These are phyloP conservation scores for Solanum clarkiae DNA, from an alignment of 257 asterid genomes.

Conservation along the genomic window DNA sequence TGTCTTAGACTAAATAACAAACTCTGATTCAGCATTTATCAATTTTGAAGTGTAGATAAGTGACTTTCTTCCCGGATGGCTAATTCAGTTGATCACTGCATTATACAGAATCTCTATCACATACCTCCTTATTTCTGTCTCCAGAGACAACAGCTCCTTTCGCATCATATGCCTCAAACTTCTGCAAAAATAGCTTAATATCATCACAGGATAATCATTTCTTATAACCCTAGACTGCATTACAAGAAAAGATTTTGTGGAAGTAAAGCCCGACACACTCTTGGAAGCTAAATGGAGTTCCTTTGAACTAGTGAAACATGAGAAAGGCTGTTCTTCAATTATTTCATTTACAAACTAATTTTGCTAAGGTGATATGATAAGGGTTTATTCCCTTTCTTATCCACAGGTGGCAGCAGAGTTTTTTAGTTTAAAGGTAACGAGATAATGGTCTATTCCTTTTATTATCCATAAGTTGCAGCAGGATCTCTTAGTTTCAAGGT, in stretches of 20 bases:
- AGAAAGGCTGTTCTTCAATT: background rate
- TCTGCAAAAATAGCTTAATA: constrained; percentile 31
- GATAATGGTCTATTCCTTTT: background rate
- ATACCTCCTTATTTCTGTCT: constrained; percentile 80
- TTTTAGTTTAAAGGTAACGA: background rate
- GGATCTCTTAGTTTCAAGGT: background rate
- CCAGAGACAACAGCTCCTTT: constrained; percentile 79
- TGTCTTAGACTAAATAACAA: background rate
- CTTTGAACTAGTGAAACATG: background rate
- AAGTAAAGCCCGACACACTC: background rate
- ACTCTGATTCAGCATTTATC: background rate
- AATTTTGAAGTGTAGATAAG: background rate
- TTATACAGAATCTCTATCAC: constrained; percentile 1
- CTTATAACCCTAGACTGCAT: background rate
- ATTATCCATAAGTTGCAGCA: background rate
- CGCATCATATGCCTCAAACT: constrained; percentile 73
- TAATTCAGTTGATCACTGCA: background rate
- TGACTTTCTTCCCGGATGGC: background rate
- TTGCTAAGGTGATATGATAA: background rate
- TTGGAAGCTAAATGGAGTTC: background rate
- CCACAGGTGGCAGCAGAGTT: background rate
- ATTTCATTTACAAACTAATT: background rate
- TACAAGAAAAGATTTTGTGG: background rate
- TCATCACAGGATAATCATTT: background rate
- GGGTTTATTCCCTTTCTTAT: background rate